Percentiles rank a stretch among this genome's conserved stretches.
phyloP scores from a whole-genome alignment of 2,329 filamentous ascomycete species.

The Huntiella decipiens region DNA sequence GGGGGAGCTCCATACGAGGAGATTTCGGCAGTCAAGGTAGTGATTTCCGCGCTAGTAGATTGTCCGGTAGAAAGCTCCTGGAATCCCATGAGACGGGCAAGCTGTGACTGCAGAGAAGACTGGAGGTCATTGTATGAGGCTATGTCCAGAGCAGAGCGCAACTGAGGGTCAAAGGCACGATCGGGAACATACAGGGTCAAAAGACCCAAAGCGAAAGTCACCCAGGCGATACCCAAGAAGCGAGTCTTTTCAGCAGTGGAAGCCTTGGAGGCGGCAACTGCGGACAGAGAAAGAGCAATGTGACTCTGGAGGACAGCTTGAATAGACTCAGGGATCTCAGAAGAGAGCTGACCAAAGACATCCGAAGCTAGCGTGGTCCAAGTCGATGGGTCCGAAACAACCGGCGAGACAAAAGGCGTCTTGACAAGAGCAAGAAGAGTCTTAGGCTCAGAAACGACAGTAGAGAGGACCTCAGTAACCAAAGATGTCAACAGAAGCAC shows the following conservation, averaged over 20 bases:
- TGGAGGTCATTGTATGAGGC: constrained; percentile 37
- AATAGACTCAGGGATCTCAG: constrained; percentile 7
- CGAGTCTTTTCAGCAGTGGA: constrained; percentile 15
- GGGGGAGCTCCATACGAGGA: constrained; percentile 46
- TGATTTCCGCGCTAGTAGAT: constrained; percentile 44
- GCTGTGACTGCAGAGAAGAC: constrained; percentile 32
- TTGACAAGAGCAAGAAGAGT: background rate
- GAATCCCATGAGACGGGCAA: constrained; percentile 44
- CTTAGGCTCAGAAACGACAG: background rate
- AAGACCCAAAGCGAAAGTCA: constrained; percentile 54
- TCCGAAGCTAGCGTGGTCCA: background rate
- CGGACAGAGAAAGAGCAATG: constrained; percentile 27
- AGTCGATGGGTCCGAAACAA: background rate
- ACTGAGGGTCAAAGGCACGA: constrained; percentile 64
- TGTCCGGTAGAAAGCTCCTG: constrained; percentile 51
- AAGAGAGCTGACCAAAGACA: background rate
- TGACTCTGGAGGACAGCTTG: constrained; percentile 20
- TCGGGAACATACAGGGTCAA: constrained; percentile 73
- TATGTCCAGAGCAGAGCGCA: constrained; percentile 46
- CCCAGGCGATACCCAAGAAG: constrained; percentile 42
- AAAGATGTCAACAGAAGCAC: constrained; percentile 25
- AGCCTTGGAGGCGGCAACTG: constrained; percentile 21
- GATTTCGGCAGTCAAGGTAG: constrained; percentile 43
- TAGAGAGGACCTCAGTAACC: constrained; percentile 15
- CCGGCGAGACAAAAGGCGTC: background rate